Percentiles rank a stretch among this genome's conserved stretches.
Conservation (phyloP, 2,329 filamentous ascomycete species). For the Penicillium sp. region DNA sequence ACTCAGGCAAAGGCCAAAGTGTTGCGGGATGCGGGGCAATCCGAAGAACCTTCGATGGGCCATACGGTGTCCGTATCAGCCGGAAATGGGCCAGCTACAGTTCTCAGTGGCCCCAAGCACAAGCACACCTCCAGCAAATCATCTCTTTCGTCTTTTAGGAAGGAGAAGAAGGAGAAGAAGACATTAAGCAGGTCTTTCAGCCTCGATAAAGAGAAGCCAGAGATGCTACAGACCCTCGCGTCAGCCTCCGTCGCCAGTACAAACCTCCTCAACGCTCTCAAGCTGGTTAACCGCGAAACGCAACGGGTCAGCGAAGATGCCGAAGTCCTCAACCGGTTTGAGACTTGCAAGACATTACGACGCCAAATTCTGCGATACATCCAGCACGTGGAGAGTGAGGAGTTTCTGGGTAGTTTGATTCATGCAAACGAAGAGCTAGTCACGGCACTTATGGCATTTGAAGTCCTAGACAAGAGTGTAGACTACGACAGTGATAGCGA, state of each 20-base stretch:
- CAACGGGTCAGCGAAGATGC: slow-evolving; percentile 80
- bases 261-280: slow-evolving; percentile 76
- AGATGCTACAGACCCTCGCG: slow-evolving; percentile 80
- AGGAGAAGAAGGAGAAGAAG: slow-evolving; percentile 50
- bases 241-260: slow-evolving; percentile 83
- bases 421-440: slow-evolving; percentile 96
- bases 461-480: slow-evolving; percentile 66
- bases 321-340: slow-evolving; percentile 66
- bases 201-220: slow-evolving; percentile 75
- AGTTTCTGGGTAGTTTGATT: slow-evolving; percentile 82
- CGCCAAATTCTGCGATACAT: slow-evolving; percentile 84
- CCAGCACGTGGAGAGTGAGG: slow-evolving; percentile 78
- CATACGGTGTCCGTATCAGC: slow-evolving; percentile 34
- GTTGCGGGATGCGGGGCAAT: slow-evolving; percentile 65
- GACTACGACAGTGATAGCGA: slow-evolving; percentile 59
- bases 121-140: slow-evolving; percentile 37
- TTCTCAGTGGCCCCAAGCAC: slow-evolving; percentile 30
- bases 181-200: slow-evolving; percentile 57
- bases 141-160: too few relatives aligned
- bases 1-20: slow-evolving; percentile 74
- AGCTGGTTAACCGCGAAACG: slow-evolving; percentile 79
- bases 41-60: slow-evolving; percentile 29
- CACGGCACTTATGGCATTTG: slow-evolving; percentile 82
- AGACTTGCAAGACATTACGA: slow-evolving; percentile 74
- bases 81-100: slow-evolving; percentile 32